phyloP scores from a whole-genome alignment of 2,329 filamentous ascomycete genomes.

The Hypoxylon sp. region DNA sequence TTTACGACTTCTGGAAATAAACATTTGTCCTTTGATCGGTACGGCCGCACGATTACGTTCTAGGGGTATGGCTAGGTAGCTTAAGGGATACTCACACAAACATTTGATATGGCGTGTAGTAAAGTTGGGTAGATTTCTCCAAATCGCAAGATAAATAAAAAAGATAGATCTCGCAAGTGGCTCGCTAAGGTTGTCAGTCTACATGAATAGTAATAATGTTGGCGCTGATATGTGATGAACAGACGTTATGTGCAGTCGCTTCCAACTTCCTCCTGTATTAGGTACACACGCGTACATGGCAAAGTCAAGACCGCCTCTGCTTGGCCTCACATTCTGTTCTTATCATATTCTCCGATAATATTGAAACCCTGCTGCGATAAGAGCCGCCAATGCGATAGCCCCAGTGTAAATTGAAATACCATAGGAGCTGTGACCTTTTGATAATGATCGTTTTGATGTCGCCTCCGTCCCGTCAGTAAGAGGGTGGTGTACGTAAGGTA shows the following conservation, averaged over 20 bases:
- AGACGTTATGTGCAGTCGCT: neutral
- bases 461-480: neutral
- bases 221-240: neutral
- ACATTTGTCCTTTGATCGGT: neutral
- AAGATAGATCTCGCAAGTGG: neutral
- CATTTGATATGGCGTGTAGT: neutral
- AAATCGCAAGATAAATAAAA: constrained; percentile 8
- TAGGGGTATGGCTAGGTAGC: neutral
- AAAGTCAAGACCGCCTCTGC: neutral
- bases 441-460: neutral
- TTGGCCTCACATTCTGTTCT: neutral
- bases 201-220: neutral
- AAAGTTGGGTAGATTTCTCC: neutral
- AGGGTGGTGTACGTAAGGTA: constrained; percentile 47
- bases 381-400: constrained; percentile 30
- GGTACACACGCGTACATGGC: neutral
- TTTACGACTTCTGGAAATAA: neutral
- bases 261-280: neutral
- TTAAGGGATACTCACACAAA: neutral
- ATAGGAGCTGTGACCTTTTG: constrained; percentile 3
- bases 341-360: constrained; percentile 36
- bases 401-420: constrained; percentile 27
- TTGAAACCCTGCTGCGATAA: constrained; percentile 40
- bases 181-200: neutral
- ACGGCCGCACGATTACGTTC: neutral